Evolutionary conservation across 1,284 basidiomycete species (phyloP).

Genomic region (Ceratobasidium sp.): DNA sequence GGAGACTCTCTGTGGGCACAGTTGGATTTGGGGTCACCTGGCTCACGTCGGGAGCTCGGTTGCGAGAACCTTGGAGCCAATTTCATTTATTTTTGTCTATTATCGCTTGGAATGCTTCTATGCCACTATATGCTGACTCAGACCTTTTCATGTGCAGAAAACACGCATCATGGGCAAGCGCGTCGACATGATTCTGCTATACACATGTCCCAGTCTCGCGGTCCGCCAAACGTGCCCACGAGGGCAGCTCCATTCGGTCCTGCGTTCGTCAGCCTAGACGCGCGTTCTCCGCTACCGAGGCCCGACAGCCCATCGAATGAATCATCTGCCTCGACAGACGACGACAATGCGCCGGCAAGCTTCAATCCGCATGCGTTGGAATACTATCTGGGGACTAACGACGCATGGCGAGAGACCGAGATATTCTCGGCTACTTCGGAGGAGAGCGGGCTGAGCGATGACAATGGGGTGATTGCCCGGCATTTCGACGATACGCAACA

Average conservation of each 20-base stretch:
- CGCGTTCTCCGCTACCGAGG: slow-evolving; percentile 16
- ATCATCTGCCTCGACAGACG: slow-evolving; percentile 33
- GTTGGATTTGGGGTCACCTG: neutral
- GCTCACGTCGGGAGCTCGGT: neutral
- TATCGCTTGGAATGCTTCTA: slow-evolving; percentile 24
- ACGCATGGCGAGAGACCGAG: slow-evolving; percentile 30
- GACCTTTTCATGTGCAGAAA: slow-evolving; percentile 1
- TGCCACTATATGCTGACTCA: slow-evolving; percentile 20
- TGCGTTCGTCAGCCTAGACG: neutral
- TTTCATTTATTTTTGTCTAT: slow-evolving; percentile 18
- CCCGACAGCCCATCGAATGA: slow-evolving; percentile 34
- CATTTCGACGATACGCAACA: neutral
- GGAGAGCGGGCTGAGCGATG: slow-evolving; percentile 17
- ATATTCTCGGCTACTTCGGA: slow-evolving; percentile 28
- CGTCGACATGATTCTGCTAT: neutral
- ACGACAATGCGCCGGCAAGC: slow-evolving; percentile 19
- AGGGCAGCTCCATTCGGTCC: neutral
- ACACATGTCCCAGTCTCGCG: slow-evolving; percentile 10
- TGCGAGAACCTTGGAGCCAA: neutral
- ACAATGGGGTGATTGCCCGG: slow-evolving; percentile 1
- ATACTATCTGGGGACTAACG: slow-evolving; percentile 32
- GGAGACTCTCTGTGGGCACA: neutral
- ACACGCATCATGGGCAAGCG: neutral
- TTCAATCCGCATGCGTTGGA: slow-evolving; percentile 24
- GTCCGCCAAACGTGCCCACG: neutral